phyloP scores from a whole-genome alignment of 1,139 yeast species.

The Taphrina deformans region DNA sequence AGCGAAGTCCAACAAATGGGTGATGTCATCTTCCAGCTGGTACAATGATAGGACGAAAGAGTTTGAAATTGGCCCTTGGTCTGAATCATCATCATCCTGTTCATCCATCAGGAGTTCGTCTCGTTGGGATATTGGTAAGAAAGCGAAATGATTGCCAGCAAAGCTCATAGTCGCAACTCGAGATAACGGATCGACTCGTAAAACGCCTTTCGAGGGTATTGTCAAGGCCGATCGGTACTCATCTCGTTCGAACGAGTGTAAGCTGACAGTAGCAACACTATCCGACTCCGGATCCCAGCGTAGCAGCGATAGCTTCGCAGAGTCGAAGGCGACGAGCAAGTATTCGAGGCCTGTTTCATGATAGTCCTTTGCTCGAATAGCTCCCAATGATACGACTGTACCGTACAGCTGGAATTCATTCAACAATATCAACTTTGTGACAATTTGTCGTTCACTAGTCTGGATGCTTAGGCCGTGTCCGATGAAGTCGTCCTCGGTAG shows the following conservation, averaged over 20 bases:
- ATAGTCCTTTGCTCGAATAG: conserved; percentile 49
- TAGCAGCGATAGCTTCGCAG: conserved; percentile 75
- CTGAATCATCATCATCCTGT: conserved; percentile 16
- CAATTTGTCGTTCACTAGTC: conserved; percentile 19
- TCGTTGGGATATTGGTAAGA: conserved; percentile 64
- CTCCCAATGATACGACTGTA: conserved; percentile 13
- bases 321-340: conserved; percentile 65
- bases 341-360: conserved; percentile 55
- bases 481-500: conserved; percentile 19
- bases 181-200: conserved; percentile 60
- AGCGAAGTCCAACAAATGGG: conserved; percentile 64
- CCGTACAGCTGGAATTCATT: conserved; percentile 25
- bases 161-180: conserved; percentile 65
- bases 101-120: conserved; percentile 42
- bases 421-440: conserved; percentile 24
- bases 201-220: conserved; percentile 52
- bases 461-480: conserved; percentile 20
- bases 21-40: conserved; percentile 59
- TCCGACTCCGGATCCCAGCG: conserved; percentile 63
- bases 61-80: conserved; percentile 41
- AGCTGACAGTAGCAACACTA: conserved; percentile 65
- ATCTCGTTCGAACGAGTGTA: conserved; percentile 82
- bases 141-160: conserved; percentile 65
- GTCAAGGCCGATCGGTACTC: conserved; percentile 53
- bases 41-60: conserved; percentile 62